Conservation (phyloP, 2,329 filamentous ascomycete species). For the Neofusicoccum sp. region DNA sequence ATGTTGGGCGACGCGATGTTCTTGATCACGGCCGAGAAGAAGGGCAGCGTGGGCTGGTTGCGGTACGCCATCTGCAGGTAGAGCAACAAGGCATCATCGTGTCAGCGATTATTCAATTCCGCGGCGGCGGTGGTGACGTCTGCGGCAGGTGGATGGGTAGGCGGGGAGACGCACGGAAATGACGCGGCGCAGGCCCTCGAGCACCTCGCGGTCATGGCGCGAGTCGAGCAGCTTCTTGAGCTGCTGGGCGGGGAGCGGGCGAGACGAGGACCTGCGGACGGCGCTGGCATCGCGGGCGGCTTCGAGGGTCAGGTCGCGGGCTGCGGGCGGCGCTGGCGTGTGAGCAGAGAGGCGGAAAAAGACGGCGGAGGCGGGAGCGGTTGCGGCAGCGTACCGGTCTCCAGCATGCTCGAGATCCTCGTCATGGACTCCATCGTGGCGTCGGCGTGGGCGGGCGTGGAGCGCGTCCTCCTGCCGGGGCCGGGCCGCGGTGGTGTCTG, state of each 20-base stretch:
- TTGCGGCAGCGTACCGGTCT: slow-evolving; percentile 70
- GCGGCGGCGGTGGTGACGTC: not conserved
- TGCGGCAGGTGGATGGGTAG: slow-evolving; percentile 20
- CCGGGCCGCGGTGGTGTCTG: slow-evolving; percentile 6
- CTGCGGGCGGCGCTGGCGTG: slow-evolving; percentile 50
- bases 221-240: slow-evolving; percentile 95
- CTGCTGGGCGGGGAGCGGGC: slow-evolving; percentile 72
- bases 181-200: slow-evolving; percentile 86
- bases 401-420: slow-evolving; percentile 87
- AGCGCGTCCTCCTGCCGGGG: not conserved
- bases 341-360: slow-evolving; percentile 2
- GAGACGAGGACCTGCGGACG: slow-evolving; percentile 54
- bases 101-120: not conserved
- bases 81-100: not conserved
- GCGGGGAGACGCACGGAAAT: slow-evolving; percentile 64
- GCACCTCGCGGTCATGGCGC: slow-evolving; percentile 84
- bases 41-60: slow-evolving; percentile 80
- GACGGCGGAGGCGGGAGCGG: not conserved
- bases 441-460: not conserved
- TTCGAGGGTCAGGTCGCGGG: slow-evolving; percentile 95
- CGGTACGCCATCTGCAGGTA: slow-evolving; percentile 86
- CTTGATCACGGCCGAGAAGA: slow-evolving; percentile 98
- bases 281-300: slow-evolving; percentile 82
- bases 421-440: slow-evolving; percentile 88
- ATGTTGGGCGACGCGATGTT: slow-evolving; percentile 93